Base-by-base conservation (phyloP, 208 protist genomes). In the Eutreptiella sp. region DNA sequence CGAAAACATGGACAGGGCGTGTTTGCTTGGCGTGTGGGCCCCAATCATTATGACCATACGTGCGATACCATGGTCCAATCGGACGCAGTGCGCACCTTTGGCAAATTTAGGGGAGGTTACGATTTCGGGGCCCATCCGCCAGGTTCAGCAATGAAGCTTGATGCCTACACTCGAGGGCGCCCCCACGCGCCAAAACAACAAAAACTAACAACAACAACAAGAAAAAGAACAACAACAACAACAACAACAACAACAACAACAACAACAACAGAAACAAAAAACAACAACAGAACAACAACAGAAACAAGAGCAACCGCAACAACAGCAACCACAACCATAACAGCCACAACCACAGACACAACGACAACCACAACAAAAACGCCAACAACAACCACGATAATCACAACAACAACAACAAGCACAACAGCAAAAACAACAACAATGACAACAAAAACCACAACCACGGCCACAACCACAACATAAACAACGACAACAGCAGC, bases 181-280 rank as follows among this genome's bases (percentile, higher is more conserved):
- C n/a, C n/a, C n/a, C n/a, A n/a, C n/a, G n/a, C n/a, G n/a, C n/a
- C 36, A 41, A 41, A 16, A 41, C 16, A 16, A 41, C 16, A 16
- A 41, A 41, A 16, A 41, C 16, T n/a, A 41, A 41, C 36, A 41
- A 41, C 36, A 41, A 41, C 36, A 41, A 41, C 36, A 41, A 41
- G 16, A 41, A 41, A 16, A 41, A 41, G 16, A 41, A 41, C 36
- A 41, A 41, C 36, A 41, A 41, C 36, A 41, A 41, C 36, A 41
- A 41, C 36, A 41, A 41, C 36, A 41, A 41, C 36, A 41, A 41
- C 36, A 41, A 41, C 36, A 41, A 41, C 36, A 41, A 41, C 36
- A 41, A 41, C 36, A 41, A 41, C 36, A 41, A 41, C 36, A 41
- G n/a, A 16, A 41, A 41, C 36, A 41, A 41, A 16, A 41, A 41